Base-by-base conservation (phyloP, 129 eudicot species). In the Artemisia argyi region DNA sequence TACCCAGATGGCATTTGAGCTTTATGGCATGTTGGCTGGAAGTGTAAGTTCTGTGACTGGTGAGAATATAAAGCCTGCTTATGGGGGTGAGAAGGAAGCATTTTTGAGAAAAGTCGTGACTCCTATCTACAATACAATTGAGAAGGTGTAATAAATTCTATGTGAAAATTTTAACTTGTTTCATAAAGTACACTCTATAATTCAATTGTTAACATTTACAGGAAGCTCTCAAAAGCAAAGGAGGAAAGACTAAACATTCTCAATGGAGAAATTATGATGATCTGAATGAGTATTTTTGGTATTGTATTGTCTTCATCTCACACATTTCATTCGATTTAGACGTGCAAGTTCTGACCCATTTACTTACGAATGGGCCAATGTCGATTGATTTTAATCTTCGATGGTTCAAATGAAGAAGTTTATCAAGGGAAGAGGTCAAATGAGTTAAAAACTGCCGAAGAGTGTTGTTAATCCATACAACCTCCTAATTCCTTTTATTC, bases 251-350 rank as follows among this genome's bases (percentile, higher is more conserved):
- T 52, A 92, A 87, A 77, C 95, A 92, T 83, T 89, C 98, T 20
- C 79, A 76, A 49, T 89, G 98, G 98, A 88, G 98, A 78, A 89
- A 89, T 63, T 92, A 92, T 87, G 98, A 92, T 74, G 98, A 92
- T 80, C 55, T 92, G 61, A 92, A 92, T 79, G 98, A 92, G 83
- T 92, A 92, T 72, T 92, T 92, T 76, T 92, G 98, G 98, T 92
- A 84, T 68, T 44, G 11, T 20, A 3, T 61, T 51, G 2, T 11
- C 68, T 26, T 24, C 11, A 2, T 22, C 64, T 68, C 17, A 0
- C 46, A 20, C 16, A 6, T 69, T 26, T 19, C 53, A 20, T 30
- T 46, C 66, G 7, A 7, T 35, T 58, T 69, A 16, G 13, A 17
- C 19, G 49, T 68, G 19, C 14, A 12, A 12, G 30, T 66, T 66